These are phyloP conservation scores for Ceratobasidium sp. DNA, from an alignment of 1,284 basidiomycete species.

Conservation along the genomic window DNA sequence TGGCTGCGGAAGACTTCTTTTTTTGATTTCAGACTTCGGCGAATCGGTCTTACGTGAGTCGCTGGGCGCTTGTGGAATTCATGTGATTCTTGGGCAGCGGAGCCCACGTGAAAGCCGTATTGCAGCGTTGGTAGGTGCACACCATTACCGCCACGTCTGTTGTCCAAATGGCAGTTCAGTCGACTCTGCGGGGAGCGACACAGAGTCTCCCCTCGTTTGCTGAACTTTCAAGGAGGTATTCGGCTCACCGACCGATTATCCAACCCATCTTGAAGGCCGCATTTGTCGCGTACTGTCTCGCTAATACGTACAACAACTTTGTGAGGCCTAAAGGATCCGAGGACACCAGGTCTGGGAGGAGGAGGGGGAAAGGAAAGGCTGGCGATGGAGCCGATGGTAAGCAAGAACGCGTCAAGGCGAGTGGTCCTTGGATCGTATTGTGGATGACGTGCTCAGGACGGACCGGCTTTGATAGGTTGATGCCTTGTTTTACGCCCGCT, in stretches of 20 bases:
- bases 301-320: constrained; percentile 51
- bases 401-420: constrained; percentile 64
- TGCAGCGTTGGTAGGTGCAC: constrained; percentile 14
- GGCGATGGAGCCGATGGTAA: constrained; percentile 68
- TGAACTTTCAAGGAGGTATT: constrained; percentile 67
- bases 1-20: constrained; percentile 5
- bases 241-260: constrained; percentile 72
- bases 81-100: constrained; percentile 22
- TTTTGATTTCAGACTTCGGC: constrained; percentile 23
- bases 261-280: constrained; percentile 74
- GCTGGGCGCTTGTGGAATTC: not conserved
- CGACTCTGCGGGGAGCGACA: constrained; percentile 25
- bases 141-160: constrained; percentile 34
- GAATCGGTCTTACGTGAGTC: constrained; percentile 31
- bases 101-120: constrained; percentile 32
- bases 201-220: constrained; percentile 28
- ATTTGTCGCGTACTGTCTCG: constrained; percentile 74
- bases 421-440: constrained; percentile 17
- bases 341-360: constrained; percentile 60
- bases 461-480: constrained; percentile 72
- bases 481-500: constrained; percentile 86
- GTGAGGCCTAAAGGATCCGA: constrained; percentile 67
- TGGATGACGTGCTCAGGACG: constrained; percentile 38
- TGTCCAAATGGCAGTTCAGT: constrained; percentile 29
- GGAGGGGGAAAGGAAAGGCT: constrained; percentile 57